Base-by-base conservation (phyloP, 192 early-diverging fungal species). In the Spizellomyces sp. region DNA sequence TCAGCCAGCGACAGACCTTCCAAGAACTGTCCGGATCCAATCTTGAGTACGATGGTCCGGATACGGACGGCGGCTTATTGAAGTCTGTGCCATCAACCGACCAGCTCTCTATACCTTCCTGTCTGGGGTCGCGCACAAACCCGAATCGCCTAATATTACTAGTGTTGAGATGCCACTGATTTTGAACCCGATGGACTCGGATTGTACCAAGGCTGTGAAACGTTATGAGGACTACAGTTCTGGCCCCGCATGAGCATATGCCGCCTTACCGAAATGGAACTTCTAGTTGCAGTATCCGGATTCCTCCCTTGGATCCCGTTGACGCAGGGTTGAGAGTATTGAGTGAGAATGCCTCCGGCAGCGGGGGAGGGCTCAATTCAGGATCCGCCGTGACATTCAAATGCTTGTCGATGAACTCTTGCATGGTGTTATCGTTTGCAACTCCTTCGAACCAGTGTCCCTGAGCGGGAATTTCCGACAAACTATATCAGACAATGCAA, bases 381-480 rank as follows among this genome's bases (percentile, higher is more conserved):
- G 55, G 46, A 58, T 68, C 21, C 22, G 19, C 46, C 15, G 36
- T 15, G 5, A 43, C 10, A 22, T 10, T 12, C 72, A 79, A 27
- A 79, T 83, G 45, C 54, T 74, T 4, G 55, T 76, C 75, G 58
- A 90, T 54, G 64, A 90, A 90, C 9, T 15, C 9, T 67, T 81
- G 79, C 70, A 85, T 76, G 6, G 73, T 62, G 6, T 83, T 72
- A 58, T 91, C 90, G 19, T 74, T 70, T 17, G 92, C 60, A 17
- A 90, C 75, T 5, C 79, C 84, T 44, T 71, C 72, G 66, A 86
- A 93, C 90, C 90, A 93, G 71, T 93, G 91, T 1, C 87, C 89
- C 47, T 83, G 73, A 9, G 73, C 84, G 0, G 81, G 66, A 1
- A 89, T 71, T 63, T 92, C 90, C 8, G 87, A 90, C 15, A 91